These are phyloP conservation scores for Pseudozyma hubeiensis DNA, from an alignment of 1,284 basidiomycete genomes.

Conservation along the genomic window DNA sequence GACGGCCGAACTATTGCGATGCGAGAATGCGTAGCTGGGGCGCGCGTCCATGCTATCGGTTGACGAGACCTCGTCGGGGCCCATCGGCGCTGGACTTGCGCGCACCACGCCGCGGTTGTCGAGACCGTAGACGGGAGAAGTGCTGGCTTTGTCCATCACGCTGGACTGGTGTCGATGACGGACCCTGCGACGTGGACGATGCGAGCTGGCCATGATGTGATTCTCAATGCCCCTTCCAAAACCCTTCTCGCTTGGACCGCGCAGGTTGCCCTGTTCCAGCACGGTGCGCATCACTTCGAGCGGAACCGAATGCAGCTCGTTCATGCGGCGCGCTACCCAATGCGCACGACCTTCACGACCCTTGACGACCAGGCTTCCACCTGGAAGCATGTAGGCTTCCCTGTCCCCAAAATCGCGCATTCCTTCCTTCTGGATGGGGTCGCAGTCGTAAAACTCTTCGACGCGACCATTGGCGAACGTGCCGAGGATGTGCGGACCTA, in stretches of 20 bases:
- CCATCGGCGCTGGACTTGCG: conserved; percentile 54
- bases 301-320: conserved; percentile 67
- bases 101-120: conserved; percentile 39
- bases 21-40: conserved; percentile 25
- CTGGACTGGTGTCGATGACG: conserved; percentile 31
- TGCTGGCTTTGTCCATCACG: conserved; percentile 13
- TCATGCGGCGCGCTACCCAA: conserved; percentile 67
- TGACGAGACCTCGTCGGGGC: conserved; percentile 20
- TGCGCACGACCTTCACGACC: conserved; percentile 61
- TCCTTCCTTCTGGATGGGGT: conserved; percentile 60
- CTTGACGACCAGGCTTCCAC: conserved; percentile 45
- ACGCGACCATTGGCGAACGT: conserved; percentile 68
- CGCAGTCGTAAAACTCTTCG: conserved; percentile 66
- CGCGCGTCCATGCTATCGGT: conserved; percentile 25
- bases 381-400: conserved; percentile 44
- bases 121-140: conserved; percentile 26
- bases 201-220: conserved; percentile 64
- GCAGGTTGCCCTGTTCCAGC: conserved; percentile 65
- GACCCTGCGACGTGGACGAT: conserved; percentile 52
- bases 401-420: conserved; percentile 62
- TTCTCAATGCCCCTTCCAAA: conserved; percentile 67
- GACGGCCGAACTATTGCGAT: conserved; percentile 59
- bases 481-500: conserved; percentile 67
- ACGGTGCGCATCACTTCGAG: conserved; percentile 66
- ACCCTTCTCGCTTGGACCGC: conserved; percentile 54